Base-by-base conservation (phyloP, 2,329 filamentous ascomycete genomes). In the Cucurbitaria berberidis region DNA sequence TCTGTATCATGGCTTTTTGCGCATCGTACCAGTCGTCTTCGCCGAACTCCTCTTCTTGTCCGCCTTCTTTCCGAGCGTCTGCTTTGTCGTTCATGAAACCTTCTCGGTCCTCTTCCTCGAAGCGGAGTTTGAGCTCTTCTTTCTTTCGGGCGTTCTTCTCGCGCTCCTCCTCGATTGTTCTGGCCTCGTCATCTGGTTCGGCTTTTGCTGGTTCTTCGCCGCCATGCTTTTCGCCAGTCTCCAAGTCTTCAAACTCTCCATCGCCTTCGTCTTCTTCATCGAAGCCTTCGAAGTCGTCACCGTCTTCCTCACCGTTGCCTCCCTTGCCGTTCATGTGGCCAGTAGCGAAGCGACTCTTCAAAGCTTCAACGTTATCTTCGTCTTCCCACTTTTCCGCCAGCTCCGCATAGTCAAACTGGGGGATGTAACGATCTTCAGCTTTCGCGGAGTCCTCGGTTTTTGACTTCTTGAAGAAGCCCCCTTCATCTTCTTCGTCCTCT, bases 11-110 rank as follows among this genome's bases (percentile, higher is more conserved):
- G 27, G 95, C 91, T 78, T 99, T 99, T 73, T 99, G 95, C 24
- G 90, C 86, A 70, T 98, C 95, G 73, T 99, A 99, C 96, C 96
- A 99, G 50, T 99, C 91, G 72, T 99, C 95, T 76, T 99, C 95
- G 46, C 93, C 95, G 68, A 96, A 98, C 69, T 96, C 89, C 53
- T 86, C 80, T 47, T 93, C 86, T 5, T 86, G 81, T 3, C 83
- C 82, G 29, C 83, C 88, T 26, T 91, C 89, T 59, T 85, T 82
- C 30, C 89, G 84, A 10, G 89, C 89, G 45, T 88, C 86, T 24
- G 90, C 87, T 70, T 96, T 96, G 76, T 95, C 91, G 69, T 96
- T 96, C 67, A 90, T 86, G 72, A 97, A 93, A 0, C 95, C 95
- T 72, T 99, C 95, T n/a, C 91, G 85, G 71, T 99, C 95, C 80